Base-by-base conservation (phyloP, 108 stramenopile genomes). In the Nitzschia palea region DNA sequence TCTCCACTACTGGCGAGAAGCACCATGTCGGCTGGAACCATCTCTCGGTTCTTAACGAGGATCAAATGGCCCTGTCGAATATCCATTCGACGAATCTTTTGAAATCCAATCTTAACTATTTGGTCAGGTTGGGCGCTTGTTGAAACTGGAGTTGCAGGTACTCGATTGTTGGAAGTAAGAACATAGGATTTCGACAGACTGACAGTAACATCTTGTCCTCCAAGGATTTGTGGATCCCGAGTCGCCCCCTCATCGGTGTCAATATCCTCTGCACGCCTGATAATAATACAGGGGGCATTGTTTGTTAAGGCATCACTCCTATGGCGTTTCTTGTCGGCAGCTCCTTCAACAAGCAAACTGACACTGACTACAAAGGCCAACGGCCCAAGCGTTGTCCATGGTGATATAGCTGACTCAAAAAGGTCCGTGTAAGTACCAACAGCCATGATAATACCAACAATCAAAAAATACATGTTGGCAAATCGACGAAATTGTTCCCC, bases 401-500 rank as follows among this genome's bases (percentile, higher is more conserved):
- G 96, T 12, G 74, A 74, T 65, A 98, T 80, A 4, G 97, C 91
- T 0, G 96, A 93, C n/a, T 81, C 63, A 68, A 91, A 91, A 15
- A 96, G 50, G 55, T 61, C 32, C 6, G 89, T 85, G 77, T 96
- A 97, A 17, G 73, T 82, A 25, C 99, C 99, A 8, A 97, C 23
- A 33, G 93, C 76, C 97, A 98, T 97, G 55, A 99, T 85, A 43
- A 84, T 40, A 12, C 94, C 91, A 22, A 99, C 93, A 62, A 89
- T 73, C 10, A 98, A 69, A 79, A 98, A 99, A 71, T 98, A 99
- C 63, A 97, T 52, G 71, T 99, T 99, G 20, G 96, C 98, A 62
- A 89, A 86, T 26, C 88, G 71, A 14, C 90, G 88, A 67, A 95
- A 95, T 68, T 95, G 94, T 40, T 89, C 82, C 15, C 73, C 44